Evolutionary conservation across 2,329 filamentous ascomycete species (phyloP).

Genomic region (Phyllosticta citribraziliensis): DNA sequence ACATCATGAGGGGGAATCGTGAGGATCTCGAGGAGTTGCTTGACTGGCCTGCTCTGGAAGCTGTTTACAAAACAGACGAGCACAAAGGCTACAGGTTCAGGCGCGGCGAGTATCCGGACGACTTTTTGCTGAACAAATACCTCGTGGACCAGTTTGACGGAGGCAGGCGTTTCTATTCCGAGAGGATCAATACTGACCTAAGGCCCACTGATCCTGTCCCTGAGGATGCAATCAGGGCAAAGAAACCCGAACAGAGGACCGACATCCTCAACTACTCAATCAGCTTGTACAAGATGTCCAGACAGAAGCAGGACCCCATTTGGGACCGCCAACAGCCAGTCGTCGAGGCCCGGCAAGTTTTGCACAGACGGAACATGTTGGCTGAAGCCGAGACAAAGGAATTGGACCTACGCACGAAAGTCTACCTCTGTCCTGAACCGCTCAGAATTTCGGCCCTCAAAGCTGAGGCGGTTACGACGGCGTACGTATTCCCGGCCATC

Average conservation of each 20-base stretch:
- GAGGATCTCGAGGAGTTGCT: conserved; percentile 30
- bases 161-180: conserved; percentile 48
- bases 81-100: conserved; percentile 38
- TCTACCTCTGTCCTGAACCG: conserved; percentile 67
- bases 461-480: conserved; percentile 58
- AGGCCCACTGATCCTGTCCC: conserved; percentile 58
- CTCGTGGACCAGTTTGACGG: conserved; percentile 49
- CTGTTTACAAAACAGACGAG: conserved; percentile 23
- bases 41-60: conserved; percentile 51
- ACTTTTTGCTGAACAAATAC: conserved; percentile 40
- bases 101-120: conserved; percentile 24
- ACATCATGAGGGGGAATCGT: not conserved
- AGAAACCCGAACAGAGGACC: conserved; percentile 37
- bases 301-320: conserved; percentile 26
- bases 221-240: conserved; percentile 16
- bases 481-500: conserved; percentile 69
- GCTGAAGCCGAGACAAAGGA: conserved; percentile 53
- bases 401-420: conserved; percentile 39
- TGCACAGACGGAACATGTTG: conserved; percentile 73
- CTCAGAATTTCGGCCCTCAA: conserved; percentile 69
- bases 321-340: conserved; percentile 71
- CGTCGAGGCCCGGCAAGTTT: conserved; percentile 61
- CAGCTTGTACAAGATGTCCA: conserved; percentile 59
- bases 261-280: conserved; percentile 78
- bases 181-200: conserved; percentile 38